Percentiles rank a stretch among this genome's conserved stretches.
phyloP scores from a whole-genome alignment of 2,329 filamentous ascomycete species.

The Parascedosporium putredinis region DNA sequence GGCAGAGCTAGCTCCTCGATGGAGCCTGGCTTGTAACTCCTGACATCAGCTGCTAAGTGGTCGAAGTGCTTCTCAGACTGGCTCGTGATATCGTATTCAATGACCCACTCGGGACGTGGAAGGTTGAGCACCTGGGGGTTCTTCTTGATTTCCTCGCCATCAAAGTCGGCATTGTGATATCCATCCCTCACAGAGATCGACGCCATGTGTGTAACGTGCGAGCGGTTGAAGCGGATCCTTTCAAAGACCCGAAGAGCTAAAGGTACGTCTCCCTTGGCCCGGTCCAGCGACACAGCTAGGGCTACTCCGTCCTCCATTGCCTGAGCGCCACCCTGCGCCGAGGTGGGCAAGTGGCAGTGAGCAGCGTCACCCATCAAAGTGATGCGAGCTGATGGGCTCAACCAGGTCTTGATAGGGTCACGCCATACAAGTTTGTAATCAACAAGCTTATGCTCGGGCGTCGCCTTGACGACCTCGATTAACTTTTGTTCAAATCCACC shows the following conservation, averaged over 20 bases:
- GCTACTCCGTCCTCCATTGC: constrained; percentile 39
- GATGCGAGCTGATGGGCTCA: constrained; percentile 26
- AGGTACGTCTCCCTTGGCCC: neutral
- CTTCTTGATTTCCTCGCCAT: neutral
- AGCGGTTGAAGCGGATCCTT: neutral
- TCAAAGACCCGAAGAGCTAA: neutral
- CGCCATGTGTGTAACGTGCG: neutral
- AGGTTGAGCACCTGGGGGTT: neutral
- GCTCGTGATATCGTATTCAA: neutral
- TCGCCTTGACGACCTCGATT: constrained; percentile 23
- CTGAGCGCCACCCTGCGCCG: constrained; percentile 35
- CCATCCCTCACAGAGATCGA: neutral
- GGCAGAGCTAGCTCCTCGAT: neutral
- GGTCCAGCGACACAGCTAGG: constrained; percentile 30
- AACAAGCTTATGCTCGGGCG: constrained; percentile 18
- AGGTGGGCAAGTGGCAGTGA: constrained; percentile 38
- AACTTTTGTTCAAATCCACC: constrained; percentile 29
- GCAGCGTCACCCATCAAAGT: constrained; percentile 38
- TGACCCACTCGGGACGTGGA: neutral
- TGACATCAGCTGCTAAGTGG: neutral
- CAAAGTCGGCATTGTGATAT: neutral
- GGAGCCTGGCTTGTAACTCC: neutral
- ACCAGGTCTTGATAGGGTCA: constrained; percentile 18
- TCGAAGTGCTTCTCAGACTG: neutral
- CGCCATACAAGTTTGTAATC: constrained; percentile 23